A percentile compares a stretch with the other conserved stretches of the same genome.
Conservation (phyloP, 352 stramenopile species). For the Phytophthora europaea region DNA sequence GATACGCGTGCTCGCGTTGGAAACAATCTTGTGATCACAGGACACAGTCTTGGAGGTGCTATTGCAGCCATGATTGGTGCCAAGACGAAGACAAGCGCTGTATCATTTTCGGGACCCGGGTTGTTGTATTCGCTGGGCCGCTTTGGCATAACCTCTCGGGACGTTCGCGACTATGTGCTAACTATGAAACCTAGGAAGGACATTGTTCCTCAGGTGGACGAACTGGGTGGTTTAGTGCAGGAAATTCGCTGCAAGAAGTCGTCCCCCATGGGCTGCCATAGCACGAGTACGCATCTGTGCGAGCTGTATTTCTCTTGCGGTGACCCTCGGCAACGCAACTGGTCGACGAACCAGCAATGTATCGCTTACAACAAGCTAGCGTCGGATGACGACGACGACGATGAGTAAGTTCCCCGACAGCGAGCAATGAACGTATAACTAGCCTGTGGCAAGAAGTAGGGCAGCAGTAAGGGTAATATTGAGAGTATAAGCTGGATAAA, state of each 20-base stretch:
- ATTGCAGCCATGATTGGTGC: constrained; percentile 84
- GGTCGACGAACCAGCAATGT: constrained; percentile 67
- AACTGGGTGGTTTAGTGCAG: constrained; percentile 80
- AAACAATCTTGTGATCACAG: constrained; percentile 77
- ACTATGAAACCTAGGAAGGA: constrained; percentile 85
- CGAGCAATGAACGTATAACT: constrained; percentile 15
- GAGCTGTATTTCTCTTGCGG: constrained; percentile 83
- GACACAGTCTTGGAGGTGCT: constrained; percentile 79
- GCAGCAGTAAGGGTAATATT: constrained; percentile 23
- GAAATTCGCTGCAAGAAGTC: constrained; percentile 81
- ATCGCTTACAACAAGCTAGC: constrained; percentile 55
- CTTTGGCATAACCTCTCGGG: constrained; percentile 67
- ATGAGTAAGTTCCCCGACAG: constrained; percentile 30
- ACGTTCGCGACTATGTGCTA: constrained; percentile 82
- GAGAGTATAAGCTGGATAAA: constrained; percentile 34
- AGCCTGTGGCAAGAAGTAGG: constrained; percentile 3
- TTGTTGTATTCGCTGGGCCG: constrained; percentile 79
- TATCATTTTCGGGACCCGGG: constrained; percentile 82
- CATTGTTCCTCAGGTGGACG: constrained; percentile 82
- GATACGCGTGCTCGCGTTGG: constrained; percentile 52
- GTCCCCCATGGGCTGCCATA: constrained; percentile 77
- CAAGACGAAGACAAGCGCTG: constrained; percentile 75
- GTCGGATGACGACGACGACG: constrained; percentile 35
- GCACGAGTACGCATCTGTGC: constrained; percentile 77
- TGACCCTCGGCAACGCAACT: constrained; percentile 69